These are phyloP conservation scores for Tardiomyces depauwii DNA, from an alignment of 1,139 yeast species.

Conservation along the genomic window DNA sequence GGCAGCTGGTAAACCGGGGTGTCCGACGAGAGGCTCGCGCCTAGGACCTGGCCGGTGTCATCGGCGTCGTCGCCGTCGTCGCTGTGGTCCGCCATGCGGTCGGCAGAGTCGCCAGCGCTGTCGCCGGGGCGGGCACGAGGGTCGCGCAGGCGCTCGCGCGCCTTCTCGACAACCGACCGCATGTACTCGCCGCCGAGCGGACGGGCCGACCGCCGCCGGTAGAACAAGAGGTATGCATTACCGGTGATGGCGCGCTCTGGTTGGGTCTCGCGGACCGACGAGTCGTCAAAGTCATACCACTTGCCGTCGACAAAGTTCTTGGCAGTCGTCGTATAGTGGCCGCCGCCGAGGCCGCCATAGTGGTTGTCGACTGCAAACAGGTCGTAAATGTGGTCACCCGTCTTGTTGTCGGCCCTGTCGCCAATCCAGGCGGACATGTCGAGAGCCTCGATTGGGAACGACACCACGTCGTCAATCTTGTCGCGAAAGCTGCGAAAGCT, in stretches of 20 bases:
- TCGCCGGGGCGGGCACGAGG: background rate
- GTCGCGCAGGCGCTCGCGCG: slow-evolving; percentile 6
- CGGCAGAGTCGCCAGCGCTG: too few species aligned
- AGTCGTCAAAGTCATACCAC: slow-evolving; percentile 91
- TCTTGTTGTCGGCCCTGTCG: slow-evolving; percentile 25
- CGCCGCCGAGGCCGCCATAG: slow-evolving; percentile 95
- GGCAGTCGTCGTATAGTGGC: slow-evolving; percentile 89
- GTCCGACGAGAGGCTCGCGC: background rate
- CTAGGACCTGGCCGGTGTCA: background rate
- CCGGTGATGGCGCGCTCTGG: slow-evolving; percentile 56
- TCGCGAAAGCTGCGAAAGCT: slow-evolving; percentile 79
- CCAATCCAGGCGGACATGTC: slow-evolving; percentile 39
- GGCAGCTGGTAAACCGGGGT: background rate
- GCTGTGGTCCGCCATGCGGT: too few species aligned
- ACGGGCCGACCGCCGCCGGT: slow-evolving; percentile 44
- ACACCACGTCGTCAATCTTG: slow-evolving; percentile 74
- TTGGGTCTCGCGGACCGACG: slow-evolving; percentile 49
- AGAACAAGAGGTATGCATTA: slow-evolving; percentile 82
- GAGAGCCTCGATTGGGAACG: slow-evolving; percentile 77
- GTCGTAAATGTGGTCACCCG: slow-evolving; percentile 49
- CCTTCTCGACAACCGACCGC: slow-evolving; percentile 20
- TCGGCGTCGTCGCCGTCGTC: too few species aligned
- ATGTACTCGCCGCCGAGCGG: slow-evolving; percentile 23
- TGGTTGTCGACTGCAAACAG: slow-evolving; percentile 91
- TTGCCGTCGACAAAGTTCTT: slow-evolving; percentile 63